Percentiles rank a stretch among this genome's conserved stretches.
Evolutionary conservation across 345 rosid species (phyloP).

Genomic region (Rubroshorea leprosula): DNA sequence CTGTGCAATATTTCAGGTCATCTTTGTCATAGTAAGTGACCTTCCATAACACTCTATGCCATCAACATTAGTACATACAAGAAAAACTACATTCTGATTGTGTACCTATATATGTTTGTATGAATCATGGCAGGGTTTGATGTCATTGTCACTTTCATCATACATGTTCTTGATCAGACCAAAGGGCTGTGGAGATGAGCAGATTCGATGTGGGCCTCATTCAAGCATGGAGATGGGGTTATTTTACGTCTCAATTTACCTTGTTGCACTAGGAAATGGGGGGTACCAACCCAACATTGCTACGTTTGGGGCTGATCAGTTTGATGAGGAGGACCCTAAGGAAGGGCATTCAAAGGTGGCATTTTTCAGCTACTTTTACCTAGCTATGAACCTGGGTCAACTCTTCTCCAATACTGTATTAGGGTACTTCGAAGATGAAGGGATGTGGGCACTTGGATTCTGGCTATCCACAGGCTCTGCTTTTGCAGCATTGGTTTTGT

Average conservation of each 20-base stretch:
- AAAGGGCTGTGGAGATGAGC: constrained; percentile 67
- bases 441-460: constrained; percentile 92
- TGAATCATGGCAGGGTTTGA: constrained; percentile 57
- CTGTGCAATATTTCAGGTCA: constrained; percentile 89
- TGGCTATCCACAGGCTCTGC: constrained; percentile 94
- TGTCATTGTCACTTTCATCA: constrained; percentile 63
- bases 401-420: constrained; percentile 93
- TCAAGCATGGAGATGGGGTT: constrained; percentile 55
- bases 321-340: constrained; percentile 80
- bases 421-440: constrained; percentile 88
- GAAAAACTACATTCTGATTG: constrained; percentile 6
- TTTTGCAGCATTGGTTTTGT: constrained; percentile 60
- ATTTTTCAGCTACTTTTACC: constrained; percentile 96
- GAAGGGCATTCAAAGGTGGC: constrained; percentile 85
- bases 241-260: constrained; percentile 86
- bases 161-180: constrained; percentile 76
- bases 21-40: constrained; percentile 80
- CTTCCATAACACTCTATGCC: not conserved
- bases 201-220: constrained; percentile 65
- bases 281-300: constrained; percentile 99
- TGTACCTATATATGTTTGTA: not conserved
- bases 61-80: too few species aligned
- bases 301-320: constrained; percentile 95
- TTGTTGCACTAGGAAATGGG: constrained; percentile 87
- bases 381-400: constrained; percentile 86